These are phyloP conservation scores for Vigna hirtella DNA, from an alignment of 306 rosid species.

Conservation along the genomic window DNA sequence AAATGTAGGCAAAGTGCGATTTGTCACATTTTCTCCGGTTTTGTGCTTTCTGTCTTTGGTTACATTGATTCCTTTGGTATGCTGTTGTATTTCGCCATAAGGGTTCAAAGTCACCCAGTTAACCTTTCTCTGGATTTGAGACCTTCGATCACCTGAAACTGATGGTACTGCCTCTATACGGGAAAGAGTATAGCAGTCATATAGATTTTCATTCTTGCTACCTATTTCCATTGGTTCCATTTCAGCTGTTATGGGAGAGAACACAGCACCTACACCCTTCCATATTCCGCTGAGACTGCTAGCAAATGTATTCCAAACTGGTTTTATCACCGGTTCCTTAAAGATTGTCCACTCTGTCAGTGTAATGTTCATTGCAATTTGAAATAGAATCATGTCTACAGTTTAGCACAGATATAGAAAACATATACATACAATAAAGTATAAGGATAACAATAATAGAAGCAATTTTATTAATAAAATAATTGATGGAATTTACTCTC, in stretches of 20 bases:
- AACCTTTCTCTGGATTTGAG: constrained; percentile 71
- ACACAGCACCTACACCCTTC: constrained; percentile 97
- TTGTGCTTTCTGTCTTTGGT: constrained; percentile 46
- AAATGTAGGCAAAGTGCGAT: constrained; percentile 64
- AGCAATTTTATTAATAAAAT: constrained; percentile 13
- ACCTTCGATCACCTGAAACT: constrained; percentile 49
- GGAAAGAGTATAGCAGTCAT: constrained; percentile 89
- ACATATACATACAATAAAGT: constrained; percentile 9
- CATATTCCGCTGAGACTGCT: constrained; percentile 96
- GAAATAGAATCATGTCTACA: constrained; percentile 25
- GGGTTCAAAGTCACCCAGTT: constrained; percentile 98
- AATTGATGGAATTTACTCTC: background rate
- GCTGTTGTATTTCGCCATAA: constrained; percentile 64
- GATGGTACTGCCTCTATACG: constrained; percentile 66
- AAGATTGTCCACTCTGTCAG: constrained; percentile 42
- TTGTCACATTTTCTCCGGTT: constrained; percentile 28
- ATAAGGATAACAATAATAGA: background rate
- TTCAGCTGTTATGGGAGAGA: constrained; percentile 90
- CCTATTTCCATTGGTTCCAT: constrained; percentile 94
- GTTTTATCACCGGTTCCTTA: constrained; percentile 96
- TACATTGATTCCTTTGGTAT: constrained; percentile 33
- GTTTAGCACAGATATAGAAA: constrained; percentile 25
- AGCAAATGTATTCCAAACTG: constrained; percentile 88
- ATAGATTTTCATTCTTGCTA: constrained; percentile 68
- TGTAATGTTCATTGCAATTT: constrained; percentile 24